Conservation (phyloP, 225 moss, liverwort and hornwort genomes). For the Pseudoscleropodium purum region DNA sequence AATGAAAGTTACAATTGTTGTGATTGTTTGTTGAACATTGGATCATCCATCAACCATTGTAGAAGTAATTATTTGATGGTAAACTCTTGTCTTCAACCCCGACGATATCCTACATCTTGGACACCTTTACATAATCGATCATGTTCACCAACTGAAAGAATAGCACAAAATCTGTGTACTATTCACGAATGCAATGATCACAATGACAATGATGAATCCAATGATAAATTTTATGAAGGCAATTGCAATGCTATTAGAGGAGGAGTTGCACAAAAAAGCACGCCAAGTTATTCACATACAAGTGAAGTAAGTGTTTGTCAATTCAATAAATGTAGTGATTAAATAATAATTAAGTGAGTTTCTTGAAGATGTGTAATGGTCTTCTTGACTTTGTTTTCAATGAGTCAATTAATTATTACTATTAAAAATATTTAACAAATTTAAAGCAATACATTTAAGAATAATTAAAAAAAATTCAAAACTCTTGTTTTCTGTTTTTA, state of each 20-base stretch:
- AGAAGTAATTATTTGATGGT: not conserved
- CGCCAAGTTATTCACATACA: not conserved
- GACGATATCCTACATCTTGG: constrained; percentile 17
- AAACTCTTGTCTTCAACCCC: not conserved
- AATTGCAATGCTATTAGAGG: constrained; percentile 10
- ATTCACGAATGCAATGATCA: not conserved
- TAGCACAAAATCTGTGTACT: not conserved
- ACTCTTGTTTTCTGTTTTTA: not conserved
- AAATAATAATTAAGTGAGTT: not conserved
- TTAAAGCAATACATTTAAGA: too few relatives aligned
- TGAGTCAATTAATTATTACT: too few relatives aligned
- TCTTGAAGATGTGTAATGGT: not conserved
- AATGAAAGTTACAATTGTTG: not conserved
- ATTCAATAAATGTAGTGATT: too few relatives aligned
- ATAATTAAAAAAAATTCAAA: too few relatives aligned
- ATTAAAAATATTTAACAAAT: not conserved
- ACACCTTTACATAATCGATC: not conserved
- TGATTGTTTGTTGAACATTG: not conserved
- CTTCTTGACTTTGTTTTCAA: not conserved
- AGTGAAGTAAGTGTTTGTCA: not conserved
- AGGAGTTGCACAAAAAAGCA: not conserved
- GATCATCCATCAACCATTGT: constrained; percentile 12
- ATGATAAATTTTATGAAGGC: not conserved
- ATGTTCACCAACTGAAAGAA: not conserved
- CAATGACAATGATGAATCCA: not conserved